A percentile compares a stretch with the other conserved stretches of the same genome.
Conservation (phyloP, 345 rosid species). For the Camelina neglecta region DNA sequence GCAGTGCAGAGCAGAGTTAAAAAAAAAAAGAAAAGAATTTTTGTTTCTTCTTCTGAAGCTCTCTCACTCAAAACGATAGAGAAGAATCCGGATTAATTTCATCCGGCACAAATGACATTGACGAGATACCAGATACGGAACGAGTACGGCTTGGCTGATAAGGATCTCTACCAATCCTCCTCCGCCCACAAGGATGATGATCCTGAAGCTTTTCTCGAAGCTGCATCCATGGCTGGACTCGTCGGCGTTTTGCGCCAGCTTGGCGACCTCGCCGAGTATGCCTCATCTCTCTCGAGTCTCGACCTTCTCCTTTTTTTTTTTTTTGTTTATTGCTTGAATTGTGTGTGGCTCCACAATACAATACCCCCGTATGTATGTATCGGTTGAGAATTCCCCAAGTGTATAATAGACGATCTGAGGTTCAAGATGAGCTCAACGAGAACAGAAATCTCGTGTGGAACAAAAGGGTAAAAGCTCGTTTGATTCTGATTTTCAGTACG, state of each 20-base stretch:
- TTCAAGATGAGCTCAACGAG: too few species aligned
- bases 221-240: slow-evolving; percentile 93
- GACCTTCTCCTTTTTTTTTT: neutral
- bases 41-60: too few species aligned
- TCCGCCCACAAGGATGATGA: slow-evolving; percentile 78
- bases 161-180: slow-evolving; percentile 62
- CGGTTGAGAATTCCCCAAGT: neutral
- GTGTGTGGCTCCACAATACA: neutral
- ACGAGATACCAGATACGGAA: slow-evolving; percentile 79
- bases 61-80: too few species aligned
- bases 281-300: neutral
- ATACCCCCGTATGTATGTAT: neutral
- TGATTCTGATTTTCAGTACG: too few species aligned
- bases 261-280: slow-evolving; percentile 96
- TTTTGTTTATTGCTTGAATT: neutral
- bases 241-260: slow-evolving; percentile 97
- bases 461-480: too few species aligned
- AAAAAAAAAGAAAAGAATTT: too few species aligned
- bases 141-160: slow-evolving; percentile 83
- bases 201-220: slow-evolving; percentile 86
- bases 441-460: too few species aligned
- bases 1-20: too few species aligned
- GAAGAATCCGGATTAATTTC: too few species aligned
- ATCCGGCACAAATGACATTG: slow-evolving; percentile 66
- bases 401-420: too few species aligned